phyloP scores from a whole-genome alignment of 2,329 filamentous ascomycete species.

The Mycosphaerella sp. region DNA sequence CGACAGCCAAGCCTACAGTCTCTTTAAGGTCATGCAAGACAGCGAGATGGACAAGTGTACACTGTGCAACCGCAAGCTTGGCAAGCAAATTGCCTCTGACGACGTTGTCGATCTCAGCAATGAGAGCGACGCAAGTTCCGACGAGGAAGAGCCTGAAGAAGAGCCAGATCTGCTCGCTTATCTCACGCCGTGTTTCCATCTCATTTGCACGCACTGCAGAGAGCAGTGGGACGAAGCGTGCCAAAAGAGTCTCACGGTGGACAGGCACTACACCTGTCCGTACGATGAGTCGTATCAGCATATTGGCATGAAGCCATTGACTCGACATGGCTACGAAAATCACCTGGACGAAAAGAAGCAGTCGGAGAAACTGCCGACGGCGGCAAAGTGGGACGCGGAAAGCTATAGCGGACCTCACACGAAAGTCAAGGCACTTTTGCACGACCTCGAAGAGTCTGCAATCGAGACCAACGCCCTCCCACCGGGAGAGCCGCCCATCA shows the following conservation, averaged over 20 bases:
- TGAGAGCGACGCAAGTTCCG: constrained; percentile 47
- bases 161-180: constrained; percentile 59
- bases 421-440: constrained; percentile 76
- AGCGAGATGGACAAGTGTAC: constrained; percentile 70
- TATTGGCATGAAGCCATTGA: constrained; percentile 62
- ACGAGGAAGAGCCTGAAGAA: constrained; percentile 48
- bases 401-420: constrained; percentile 82
- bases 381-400: constrained; percentile 53
- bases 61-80: constrained; percentile 57
- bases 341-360: constrained; percentile 50
- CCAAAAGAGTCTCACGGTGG: constrained; percentile 30
- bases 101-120: constrained; percentile 27
- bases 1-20: constrained; percentile 72
- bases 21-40: constrained; percentile 76
- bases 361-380: constrained; percentile 30
- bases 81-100: constrained; percentile 48
- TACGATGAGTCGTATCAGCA: constrained; percentile 61
- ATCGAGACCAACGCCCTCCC: constrained; percentile 56
- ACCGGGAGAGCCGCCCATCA: constrained; percentile 64
- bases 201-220: constrained; percentile 72
- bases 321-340: constrained; percentile 47
- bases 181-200: constrained; percentile 81
- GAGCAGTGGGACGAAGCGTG: constrained; percentile 47
- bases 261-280: constrained; percentile 55
- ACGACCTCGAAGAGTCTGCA: constrained; percentile 62